These are phyloP conservation scores for Dinochytrium kinnereticum DNA, from an alignment of 371 early-diverging fungal species.

Conservation along the genomic window DNA sequence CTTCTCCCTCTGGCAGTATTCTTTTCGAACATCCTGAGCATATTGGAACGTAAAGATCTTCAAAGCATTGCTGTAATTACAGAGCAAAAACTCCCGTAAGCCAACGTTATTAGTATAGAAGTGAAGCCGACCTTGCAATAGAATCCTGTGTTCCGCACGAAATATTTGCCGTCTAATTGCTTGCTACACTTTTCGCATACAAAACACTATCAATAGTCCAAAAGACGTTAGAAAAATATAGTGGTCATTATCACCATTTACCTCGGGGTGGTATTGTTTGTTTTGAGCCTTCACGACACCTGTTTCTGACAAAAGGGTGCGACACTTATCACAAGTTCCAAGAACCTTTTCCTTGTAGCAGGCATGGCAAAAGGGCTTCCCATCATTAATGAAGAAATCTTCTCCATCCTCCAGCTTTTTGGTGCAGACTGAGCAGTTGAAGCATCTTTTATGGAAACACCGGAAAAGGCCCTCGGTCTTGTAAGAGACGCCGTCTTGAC, in stretches of 20 bases:
- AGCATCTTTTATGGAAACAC: conserved; percentile 9
- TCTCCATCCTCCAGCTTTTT: conserved; percentile 16
- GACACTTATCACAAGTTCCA: conserved; percentile 16
- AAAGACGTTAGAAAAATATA: background rate
- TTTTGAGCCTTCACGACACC: conserved; percentile 21
- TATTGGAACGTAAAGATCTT: conserved; percentile 16
- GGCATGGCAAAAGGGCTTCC: conserved; percentile 14
- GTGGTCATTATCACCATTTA: background rate
- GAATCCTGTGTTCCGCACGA: conserved; percentile 11
- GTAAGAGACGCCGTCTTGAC: conserved; percentile 17
- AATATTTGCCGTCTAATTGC: conserved; percentile 14
- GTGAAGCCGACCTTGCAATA: conserved; percentile 13
- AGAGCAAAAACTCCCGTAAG: background rate
- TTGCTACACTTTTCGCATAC: conserved; percentile 18
- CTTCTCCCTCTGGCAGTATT: conserved; percentile 11
- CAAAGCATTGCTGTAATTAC: background rate
- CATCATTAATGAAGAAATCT: conserved; percentile 17
- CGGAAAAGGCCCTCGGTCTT: conserved; percentile 12
- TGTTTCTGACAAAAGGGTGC: conserved; percentile 1
- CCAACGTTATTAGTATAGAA: background rate
- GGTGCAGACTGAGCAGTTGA: conserved; percentile 14
- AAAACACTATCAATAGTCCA: conserved; percentile 3
- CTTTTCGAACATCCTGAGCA: conserved; percentile 1
- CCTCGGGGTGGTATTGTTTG: conserved; percentile 19
- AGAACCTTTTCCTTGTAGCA: conserved; percentile 15